Conservation (phyloP, 345 rosid genomes). For the Salix suchowensis region DNA sequence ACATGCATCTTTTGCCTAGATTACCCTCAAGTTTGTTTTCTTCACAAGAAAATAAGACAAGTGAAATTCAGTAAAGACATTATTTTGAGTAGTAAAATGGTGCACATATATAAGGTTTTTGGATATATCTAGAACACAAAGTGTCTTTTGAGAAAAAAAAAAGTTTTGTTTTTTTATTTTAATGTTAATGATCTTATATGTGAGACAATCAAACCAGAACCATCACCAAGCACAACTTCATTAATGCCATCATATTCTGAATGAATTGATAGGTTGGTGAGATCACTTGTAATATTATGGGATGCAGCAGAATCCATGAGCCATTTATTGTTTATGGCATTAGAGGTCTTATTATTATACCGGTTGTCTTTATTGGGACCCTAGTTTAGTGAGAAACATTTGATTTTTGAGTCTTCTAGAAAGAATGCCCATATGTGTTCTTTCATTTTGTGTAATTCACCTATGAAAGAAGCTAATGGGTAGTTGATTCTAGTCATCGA, state of each 20-base stretch:
- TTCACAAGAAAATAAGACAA: not conserved
- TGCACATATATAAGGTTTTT: not conserved
- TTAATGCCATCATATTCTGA: no score
- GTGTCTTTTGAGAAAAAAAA: not conserved
- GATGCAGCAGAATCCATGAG: no score
- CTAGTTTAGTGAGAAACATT: not conserved
- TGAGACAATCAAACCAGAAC: no score
- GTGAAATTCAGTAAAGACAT: not conserved
- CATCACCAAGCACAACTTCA: no score
- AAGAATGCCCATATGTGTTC: not conserved
- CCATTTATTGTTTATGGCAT: no score
- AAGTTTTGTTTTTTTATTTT: no score
- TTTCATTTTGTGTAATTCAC: not conserved
- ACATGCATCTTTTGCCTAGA: not conserved
- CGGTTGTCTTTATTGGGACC: not conserved
- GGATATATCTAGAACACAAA: not conserved
- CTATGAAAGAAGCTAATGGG: not conserved
- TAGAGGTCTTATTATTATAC: no score
- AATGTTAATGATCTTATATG: no score
- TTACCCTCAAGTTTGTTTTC: not conserved
- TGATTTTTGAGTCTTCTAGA: no score
- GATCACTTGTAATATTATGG: no score
- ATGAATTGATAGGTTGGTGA: no score
- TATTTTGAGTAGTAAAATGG: not conserved
- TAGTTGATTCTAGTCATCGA: fast-evolving